phyloP scores from a whole-genome alignment of 306 rosid genomes.

The Cyclanthera cordifolia region DNA sequence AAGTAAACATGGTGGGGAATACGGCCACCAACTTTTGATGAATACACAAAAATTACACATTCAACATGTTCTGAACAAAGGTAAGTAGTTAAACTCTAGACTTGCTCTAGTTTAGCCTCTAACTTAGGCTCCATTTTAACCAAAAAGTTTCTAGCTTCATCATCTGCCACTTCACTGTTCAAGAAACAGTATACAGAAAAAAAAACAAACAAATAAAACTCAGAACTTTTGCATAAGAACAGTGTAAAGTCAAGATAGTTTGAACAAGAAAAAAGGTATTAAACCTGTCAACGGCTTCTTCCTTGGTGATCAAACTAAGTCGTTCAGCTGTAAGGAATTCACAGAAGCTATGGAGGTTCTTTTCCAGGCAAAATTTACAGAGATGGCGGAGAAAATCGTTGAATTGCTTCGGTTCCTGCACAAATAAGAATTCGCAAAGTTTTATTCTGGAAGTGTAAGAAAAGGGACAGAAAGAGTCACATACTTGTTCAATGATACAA shows the following conservation, averaged over 20 bases:
- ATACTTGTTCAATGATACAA: constrained; percentile 73
- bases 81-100: background rate
- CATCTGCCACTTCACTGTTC: constrained; percentile 69
- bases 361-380: constrained; percentile 24
- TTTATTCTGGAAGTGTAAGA: background rate
- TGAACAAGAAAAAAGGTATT: constrained; percentile 3
- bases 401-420: constrained; percentile 84
- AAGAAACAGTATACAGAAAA: constrained; percentile 14
- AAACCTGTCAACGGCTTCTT: constrained; percentile 81
- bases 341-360: constrained; percentile 37
- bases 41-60: too few species aligned
- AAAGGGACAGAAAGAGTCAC: constrained; percentile 4
- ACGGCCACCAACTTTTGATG: background rate
- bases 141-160: constrained; percentile 52
- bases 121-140: constrained; percentile 43
- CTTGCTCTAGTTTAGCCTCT: constrained; percentile 6
- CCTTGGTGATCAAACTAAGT: constrained; percentile 54
- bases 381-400: constrained; percentile 53
- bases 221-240: background rate
- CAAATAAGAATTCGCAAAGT: background rate
- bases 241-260: background rate
- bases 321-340: constrained; percentile 15
- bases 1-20: too few species aligned
- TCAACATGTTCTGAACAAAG: background rate
- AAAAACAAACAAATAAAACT: constrained; percentile 10